phyloP scores from a whole-genome alignment of 306 rosid species.

The Psophocarpus tetragonolobus region DNA sequence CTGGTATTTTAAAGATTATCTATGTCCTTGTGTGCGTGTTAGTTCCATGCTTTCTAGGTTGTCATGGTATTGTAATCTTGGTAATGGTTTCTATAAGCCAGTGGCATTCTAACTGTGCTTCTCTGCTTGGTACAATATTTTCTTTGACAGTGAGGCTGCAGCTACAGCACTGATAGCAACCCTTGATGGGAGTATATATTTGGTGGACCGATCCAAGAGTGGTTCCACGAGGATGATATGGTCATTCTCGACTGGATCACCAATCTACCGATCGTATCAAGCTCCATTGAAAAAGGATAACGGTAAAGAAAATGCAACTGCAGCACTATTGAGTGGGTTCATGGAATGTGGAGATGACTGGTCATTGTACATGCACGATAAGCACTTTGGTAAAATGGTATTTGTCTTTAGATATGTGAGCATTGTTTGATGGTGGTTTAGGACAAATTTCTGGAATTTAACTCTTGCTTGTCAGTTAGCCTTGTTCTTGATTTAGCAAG shows the following conservation, averaged over 20 bases:
- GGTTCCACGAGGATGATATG: slow-evolving; percentile 56
- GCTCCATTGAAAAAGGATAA: slow-evolving; percentile 39
- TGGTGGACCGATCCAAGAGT: slow-evolving; percentile 48
- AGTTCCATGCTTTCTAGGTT: not conserved
- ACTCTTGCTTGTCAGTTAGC: slow-evolving; percentile 14
- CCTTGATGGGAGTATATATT: slow-evolving; percentile 63
- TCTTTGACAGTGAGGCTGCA: slow-evolving; percentile 39
- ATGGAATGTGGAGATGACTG: slow-evolving; percentile 83
- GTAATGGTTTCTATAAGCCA: not conserved
- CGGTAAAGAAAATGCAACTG: slow-evolving; percentile 48
- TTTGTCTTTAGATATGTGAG: slow-evolving; percentile 8
- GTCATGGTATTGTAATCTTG: not conserved
- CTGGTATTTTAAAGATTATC: not conserved
- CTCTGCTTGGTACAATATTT: not conserved
- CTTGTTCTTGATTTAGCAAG: slow-evolving; percentile 8
- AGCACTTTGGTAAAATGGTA: slow-evolving; percentile 67
- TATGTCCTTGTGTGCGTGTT: not conserved
- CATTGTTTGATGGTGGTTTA: slow-evolving; percentile 4
- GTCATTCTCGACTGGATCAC: slow-evolving; percentile 68
- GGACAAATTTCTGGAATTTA: slow-evolving; percentile 19
- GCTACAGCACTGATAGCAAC: slow-evolving; percentile 56
- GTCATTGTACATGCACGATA: slow-evolving; percentile 54
- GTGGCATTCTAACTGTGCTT: not conserved
- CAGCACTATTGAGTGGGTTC: slow-evolving; percentile 23
- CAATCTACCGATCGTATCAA: slow-evolving; percentile 61